phyloP scores from a whole-genome alignment of 2,329 filamentous ascomycete species.

The Monosporascus sp. region DNA sequence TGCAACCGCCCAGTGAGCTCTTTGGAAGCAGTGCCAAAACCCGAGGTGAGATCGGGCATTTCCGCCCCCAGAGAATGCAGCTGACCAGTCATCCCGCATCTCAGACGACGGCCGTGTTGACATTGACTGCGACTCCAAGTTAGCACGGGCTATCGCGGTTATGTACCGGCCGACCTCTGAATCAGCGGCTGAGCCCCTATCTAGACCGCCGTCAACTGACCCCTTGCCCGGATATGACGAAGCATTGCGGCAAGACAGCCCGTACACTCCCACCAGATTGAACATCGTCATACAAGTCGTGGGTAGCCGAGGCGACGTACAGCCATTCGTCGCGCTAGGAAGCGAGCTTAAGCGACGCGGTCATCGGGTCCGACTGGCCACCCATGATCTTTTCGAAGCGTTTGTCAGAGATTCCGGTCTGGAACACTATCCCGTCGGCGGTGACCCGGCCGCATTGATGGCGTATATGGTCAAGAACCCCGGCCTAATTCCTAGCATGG shows the following conservation, averaged over 20 bases:
- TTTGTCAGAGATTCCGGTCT: constrained; percentile 67
- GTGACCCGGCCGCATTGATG: constrained; percentile 71
- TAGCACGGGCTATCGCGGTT: background rate
- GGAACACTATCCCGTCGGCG: constrained; percentile 74
- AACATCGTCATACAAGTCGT: constrained; percentile 74
- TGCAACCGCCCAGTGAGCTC: no score
- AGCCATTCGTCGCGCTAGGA: constrained; percentile 68
- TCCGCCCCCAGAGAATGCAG: no score
- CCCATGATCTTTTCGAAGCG: constrained; percentile 61
- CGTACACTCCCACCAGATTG: constrained; percentile 22
- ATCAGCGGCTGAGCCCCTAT: no score
- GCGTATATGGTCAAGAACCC: constrained; percentile 46
- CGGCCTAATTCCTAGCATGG: constrained; percentile 30
- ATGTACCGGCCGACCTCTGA: background rate
- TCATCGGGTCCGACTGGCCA: constrained; percentile 69
- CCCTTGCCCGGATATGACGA: no score
- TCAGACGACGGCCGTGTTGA: constrained; percentile 1
- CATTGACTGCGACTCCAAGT: background rate
- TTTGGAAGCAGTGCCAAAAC: no score
- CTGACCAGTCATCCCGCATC: no score
- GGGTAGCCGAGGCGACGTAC: constrained; percentile 69
- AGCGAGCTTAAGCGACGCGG: constrained; percentile 60
- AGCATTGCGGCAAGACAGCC: no score
- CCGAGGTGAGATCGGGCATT: no score
- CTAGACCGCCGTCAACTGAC: no score